Percentiles rank a stretch among this genome's conserved stretches.
These are phyloP conservation scores for Grammothele lineata DNA, from an alignment of 768 basidiomycete genomes.

Conservation along the genomic window DNA sequence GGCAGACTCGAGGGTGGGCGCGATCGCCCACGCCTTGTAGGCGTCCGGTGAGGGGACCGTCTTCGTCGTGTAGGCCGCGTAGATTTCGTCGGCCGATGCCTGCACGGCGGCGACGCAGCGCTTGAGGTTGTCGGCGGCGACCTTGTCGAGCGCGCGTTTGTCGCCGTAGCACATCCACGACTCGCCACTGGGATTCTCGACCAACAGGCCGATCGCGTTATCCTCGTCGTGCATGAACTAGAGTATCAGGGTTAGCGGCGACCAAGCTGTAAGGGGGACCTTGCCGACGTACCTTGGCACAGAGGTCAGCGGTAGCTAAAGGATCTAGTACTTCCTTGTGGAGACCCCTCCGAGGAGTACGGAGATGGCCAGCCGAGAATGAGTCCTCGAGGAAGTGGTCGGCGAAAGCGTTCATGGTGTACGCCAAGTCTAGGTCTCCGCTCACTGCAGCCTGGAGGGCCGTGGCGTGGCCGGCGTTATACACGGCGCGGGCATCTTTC, in stretches of 20 bases:
- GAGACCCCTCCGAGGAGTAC: no score
- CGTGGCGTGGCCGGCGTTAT: no score
- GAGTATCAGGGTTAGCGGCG: no score
- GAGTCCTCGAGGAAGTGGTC: no score
- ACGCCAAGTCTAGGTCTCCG: no score
- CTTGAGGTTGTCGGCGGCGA: conserved; percentile 1
- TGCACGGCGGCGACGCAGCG: conserved; percentile 14
- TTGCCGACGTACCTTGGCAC: conserved; percentile 1
- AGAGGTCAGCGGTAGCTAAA: conserved; percentile 5
- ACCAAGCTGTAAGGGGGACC: no score
- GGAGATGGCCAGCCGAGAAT: no score
- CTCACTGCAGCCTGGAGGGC: no score
- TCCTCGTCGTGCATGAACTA: conserved; percentile 20
- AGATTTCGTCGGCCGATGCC: conserved; percentile 15
- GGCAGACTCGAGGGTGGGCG: conserved; percentile 13
- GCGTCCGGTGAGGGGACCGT: background rate
- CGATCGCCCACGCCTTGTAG: conserved; percentile 10
- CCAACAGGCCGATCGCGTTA: conserved; percentile 12
- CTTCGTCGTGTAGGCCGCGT: conserved; percentile 4
- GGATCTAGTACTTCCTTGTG: no score
- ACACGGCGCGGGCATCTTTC: no score
- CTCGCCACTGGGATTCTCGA: conserved; percentile 4
- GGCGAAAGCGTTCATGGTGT: no score
- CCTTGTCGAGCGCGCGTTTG: conserved; percentile 10
- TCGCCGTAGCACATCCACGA: conserved; percentile 9